Conservation (phyloP, 352 stramenopile genomes). For the Phytophthora rubi region DNA sequence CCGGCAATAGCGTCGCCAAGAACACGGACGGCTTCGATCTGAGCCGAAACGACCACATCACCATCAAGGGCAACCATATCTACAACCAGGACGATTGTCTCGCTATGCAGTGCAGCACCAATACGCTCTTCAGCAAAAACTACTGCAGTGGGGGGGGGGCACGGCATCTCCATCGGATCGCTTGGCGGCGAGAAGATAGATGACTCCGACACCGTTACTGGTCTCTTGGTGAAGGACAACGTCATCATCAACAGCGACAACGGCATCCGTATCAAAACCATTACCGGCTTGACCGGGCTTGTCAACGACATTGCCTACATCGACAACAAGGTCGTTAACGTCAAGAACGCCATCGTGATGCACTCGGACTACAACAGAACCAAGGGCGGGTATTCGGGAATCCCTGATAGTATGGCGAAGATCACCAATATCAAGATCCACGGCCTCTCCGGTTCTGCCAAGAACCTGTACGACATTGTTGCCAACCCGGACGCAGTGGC, state of each 20-base stretch:
- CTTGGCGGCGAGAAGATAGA: conserved; percentile 13
- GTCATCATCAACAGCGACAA: conserved; percentile 36
- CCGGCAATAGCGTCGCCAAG: conserved; percentile 16
- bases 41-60: conserved; percentile 21
- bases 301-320: conserved; percentile 25
- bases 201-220: conserved; percentile 16
- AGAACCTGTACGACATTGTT: conserved; percentile 38
- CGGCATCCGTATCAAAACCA: conserved; percentile 28
- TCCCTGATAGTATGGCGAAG: conserved; percentile 17
- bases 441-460: conserved; percentile 30
- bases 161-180: conserved; percentile 32
- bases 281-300: conserved; percentile 22
- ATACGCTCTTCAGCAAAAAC: conserved; percentile 19
- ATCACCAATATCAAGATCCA: conserved; percentile 41
- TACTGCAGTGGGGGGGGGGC: conserved; percentile 18
- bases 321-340: conserved; percentile 23
- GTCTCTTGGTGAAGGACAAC: conserved; percentile 28
- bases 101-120: conserved; percentile 21
- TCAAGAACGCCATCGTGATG: conserved; percentile 23
- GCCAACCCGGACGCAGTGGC: conserved; percentile 25
- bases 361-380: conserved; percentile 27
- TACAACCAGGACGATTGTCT: conserved; percentile 27
- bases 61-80: conserved; percentile 14
- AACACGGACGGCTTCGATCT: conserved; percentile 24
- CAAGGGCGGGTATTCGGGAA: conserved; percentile 30